Base-by-base conservation (phyloP, 768 basidiomycete species). In the Boletus subparvulus region DNA sequence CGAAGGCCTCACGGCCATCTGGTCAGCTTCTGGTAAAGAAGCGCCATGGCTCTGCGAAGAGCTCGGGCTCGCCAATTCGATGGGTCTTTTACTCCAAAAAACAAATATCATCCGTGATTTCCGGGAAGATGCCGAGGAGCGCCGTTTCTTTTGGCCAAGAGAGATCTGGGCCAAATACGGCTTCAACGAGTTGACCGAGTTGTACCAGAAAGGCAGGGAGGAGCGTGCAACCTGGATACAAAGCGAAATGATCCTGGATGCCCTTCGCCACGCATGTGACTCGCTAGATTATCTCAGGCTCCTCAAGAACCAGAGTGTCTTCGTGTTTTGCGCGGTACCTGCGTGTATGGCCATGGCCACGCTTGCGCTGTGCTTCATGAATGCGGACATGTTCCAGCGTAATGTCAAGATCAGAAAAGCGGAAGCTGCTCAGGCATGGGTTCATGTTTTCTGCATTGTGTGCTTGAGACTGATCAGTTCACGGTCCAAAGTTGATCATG, bases 31-130 rank as follows among this genome's bases (percentile, higher is more conserved):
- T 6, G 84, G 83, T 26, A 94, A 93, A 67, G 95, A 98, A 71
- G 79, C 78, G 0, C 65, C 80, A 0, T 90, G 83, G 77, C 74
- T 99, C 36, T 86, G 81, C 30, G 75, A 83, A 30, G 91, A 97
- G 69, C 84, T 97, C 58, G 90, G 90, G 61, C 81, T 98, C 3
- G 86, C 89, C 65, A 96, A 97, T 75, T 89, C 89, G 11, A 92
- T 97, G 88, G 96, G 96, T n/a, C 80, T 94, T 32, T 77, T 98
- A 44, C 83, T 99, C 12, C 96, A 99, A 73, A 99, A 99, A 75
- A 97, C 94, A 28, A 99, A 99, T 72, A 97, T 99, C 72, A 92
- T 94, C 52, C 91, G 96, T 56, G 96, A 99, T 73, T 92, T 84
- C 76, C 84, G 89, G 44, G 96, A 99, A 72, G 96, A 99, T 70